These are phyloP conservation scores for Nothophoma quercina DNA, from an alignment of 2,329 filamentous ascomycete species.

Conservation along the genomic window DNA sequence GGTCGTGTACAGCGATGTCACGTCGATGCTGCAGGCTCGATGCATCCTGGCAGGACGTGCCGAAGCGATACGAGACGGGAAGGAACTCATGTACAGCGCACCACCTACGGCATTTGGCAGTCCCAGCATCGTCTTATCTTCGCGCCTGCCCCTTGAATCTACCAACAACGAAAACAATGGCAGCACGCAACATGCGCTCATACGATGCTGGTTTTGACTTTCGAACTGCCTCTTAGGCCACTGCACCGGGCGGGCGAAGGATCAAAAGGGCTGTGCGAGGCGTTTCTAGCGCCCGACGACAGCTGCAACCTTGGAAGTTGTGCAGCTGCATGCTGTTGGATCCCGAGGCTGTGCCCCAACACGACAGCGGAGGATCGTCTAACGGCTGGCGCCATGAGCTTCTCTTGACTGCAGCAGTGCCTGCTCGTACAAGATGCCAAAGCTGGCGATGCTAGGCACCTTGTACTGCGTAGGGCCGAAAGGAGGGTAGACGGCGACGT, in stretches of 20 bases:
- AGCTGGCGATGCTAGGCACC: conserved; percentile 15
- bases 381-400: conserved; percentile 30
- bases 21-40: conserved; percentile 7
- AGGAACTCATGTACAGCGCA: conserved; percentile 8
- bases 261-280: conserved; percentile 35
- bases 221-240: conserved; percentile 28
- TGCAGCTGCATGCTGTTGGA: conserved; percentile 28
- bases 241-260: conserved; percentile 25
- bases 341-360: conserved; percentile 31
- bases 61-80: conserved; percentile 13
- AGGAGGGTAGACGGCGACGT: conserved; percentile 2
- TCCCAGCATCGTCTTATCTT: conserved; percentile 4
- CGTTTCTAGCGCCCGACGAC: conserved; percentile 40
- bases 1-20: conserved; percentile 16
- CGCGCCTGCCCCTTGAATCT: background rate
- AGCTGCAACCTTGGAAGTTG: conserved; percentile 19
- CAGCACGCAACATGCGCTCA: conserved; percentile 1
- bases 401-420: conserved; percentile 19
- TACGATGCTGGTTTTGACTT: conserved; percentile 31
- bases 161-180: background rate
- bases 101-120: conserved; percentile 8
- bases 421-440: conserved; percentile 23
- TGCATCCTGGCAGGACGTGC: conserved; percentile 4
- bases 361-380: conserved; percentile 32
- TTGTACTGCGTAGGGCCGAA: background rate